Conservation (phyloP, 1,284 basidiomycete genomes). For the Sporisorium reilianum region DNA sequence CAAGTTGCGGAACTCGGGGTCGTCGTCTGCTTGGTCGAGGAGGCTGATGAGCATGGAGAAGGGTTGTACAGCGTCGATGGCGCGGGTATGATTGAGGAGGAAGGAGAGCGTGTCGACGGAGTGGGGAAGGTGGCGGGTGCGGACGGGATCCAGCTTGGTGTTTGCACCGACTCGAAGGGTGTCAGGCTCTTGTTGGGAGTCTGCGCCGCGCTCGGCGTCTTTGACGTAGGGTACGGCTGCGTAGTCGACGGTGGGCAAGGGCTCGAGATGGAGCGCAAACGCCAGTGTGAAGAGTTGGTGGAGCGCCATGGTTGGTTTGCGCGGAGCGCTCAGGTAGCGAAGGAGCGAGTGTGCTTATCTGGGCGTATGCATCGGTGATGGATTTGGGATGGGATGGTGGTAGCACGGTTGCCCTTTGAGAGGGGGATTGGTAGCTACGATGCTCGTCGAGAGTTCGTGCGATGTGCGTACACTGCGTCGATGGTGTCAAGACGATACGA, state of each 20-base stretch:
- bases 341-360: not conserved
- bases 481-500: constrained; percentile 2
- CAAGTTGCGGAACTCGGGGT: constrained; percentile 58
- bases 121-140: constrained; percentile 43
- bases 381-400: not conserved
- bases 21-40: constrained; percentile 59
- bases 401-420: too few species aligned
- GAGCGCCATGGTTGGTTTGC: constrained; percentile 28
- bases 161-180: constrained; percentile 47
- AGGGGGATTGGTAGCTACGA: not conserved
- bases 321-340: not conserved
- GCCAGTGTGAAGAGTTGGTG: constrained; percentile 63
- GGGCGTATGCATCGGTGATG: not conserved
- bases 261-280: constrained; percentile 60
- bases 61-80: constrained; percentile 44
- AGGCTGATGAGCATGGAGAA: constrained; percentile 55
- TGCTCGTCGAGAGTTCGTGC: too few species aligned
- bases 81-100: constrained; percentile 47
- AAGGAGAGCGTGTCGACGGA: constrained; percentile 50
- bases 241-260: constrained; percentile 59
- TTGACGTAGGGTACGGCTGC: constrained; percentile 31
- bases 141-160: constrained; percentile 48
- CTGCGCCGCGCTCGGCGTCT: constrained; percentile 20
- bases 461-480: too few species aligned
- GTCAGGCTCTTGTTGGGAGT: constrained; percentile 31